Percentiles rank a stretch among this genome's conserved stretches.
Conservation (phyloP, 2,329 filamentous ascomycete species). For the Arthroderma sp. region DNA sequence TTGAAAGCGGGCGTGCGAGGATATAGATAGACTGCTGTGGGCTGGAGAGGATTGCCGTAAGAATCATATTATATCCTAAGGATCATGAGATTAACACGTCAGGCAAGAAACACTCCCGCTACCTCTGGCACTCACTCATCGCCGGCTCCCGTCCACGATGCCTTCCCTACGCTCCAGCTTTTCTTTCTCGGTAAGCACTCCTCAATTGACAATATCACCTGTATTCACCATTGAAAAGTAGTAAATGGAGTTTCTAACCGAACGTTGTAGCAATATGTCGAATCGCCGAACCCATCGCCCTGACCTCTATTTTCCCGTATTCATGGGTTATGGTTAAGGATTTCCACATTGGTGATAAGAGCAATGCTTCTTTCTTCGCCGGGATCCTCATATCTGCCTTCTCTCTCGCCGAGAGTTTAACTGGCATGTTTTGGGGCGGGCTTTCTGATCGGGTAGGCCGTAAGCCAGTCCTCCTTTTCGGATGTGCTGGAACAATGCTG, state of each 20-base stretch:
- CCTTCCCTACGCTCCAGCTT: constrained; percentile 70
- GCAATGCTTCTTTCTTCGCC: constrained; percentile 75
- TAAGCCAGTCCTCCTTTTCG: constrained; percentile 68
- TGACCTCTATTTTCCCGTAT: constrained; percentile 89
- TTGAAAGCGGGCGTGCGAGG: too few relatives aligned
- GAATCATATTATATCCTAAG: constrained; percentile 35
- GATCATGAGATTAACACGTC: constrained; percentile 48
- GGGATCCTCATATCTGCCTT: constrained; percentile 80
- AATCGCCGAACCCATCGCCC: constrained; percentile 79
- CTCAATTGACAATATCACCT: not conserved
- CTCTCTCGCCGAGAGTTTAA: constrained; percentile 62
- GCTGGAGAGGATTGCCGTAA: constrained; percentile 33
- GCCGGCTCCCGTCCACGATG: constrained; percentile 49
- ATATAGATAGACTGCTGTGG: not conserved
- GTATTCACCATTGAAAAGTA: not conserved
- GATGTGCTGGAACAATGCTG: constrained; percentile 65
- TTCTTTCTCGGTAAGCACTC: constrained; percentile 61
- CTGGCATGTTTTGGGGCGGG: constrained; percentile 62
- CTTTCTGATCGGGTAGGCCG: constrained; percentile 68
- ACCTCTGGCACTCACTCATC: constrained; percentile 3
- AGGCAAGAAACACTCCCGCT: constrained; percentile 29
- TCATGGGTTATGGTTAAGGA: constrained; percentile 71
- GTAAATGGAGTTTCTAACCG: not conserved
- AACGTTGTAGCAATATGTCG: constrained; percentile 63
- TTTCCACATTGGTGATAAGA: constrained; percentile 56